Conservation (phyloP, 495 filamentous ascomycete genomes). For the Staphylotrichum tortipilum region DNA sequence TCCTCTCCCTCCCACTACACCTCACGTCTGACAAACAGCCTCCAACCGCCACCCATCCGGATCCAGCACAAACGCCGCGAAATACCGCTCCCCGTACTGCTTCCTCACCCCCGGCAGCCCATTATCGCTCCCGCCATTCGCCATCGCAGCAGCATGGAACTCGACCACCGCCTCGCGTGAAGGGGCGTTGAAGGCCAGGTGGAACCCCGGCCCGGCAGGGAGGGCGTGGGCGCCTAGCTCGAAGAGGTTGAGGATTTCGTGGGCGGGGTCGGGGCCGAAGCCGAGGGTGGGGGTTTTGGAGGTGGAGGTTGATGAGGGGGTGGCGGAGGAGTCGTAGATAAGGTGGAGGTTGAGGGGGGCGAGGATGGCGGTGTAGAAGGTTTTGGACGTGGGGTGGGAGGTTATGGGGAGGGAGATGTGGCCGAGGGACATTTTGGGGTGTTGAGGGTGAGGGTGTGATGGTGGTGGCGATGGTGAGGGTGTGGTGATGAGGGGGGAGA, state of each 20-base stretch:
- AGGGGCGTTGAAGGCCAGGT: conserved; percentile 31
- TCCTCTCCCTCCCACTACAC: too few species aligned
- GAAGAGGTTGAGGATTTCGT: conserved; percentile 30
- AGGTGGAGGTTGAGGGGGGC: conserved; percentile 23
- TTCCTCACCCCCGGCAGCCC: conserved; percentile 31
- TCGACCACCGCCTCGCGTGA: conserved; percentile 25
- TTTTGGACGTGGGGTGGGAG: conserved; percentile 20
- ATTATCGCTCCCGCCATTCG: conserved; percentile 26
- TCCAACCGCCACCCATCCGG: conserved; percentile 34
- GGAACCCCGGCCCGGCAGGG: conserved; percentile 23
- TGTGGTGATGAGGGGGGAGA: too few species aligned
- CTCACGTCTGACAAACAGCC: too few species aligned
- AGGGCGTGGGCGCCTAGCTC: conserved; percentile 15
- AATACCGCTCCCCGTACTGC: conserved; percentile 31
- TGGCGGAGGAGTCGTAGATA: conserved; percentile 26
- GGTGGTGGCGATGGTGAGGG: too few species aligned
- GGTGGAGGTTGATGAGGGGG: conserved; percentile 6
- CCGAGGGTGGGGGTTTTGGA: conserved; percentile 22
- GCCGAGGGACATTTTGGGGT: too few species aligned
- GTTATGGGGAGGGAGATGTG: conserved; percentile 30
- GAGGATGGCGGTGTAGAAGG: conserved; percentile 27
- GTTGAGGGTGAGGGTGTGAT: too few species aligned
- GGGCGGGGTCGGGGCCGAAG: conserved; percentile 19
- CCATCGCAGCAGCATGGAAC: conserved; percentile 30
- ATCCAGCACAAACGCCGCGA: conserved; percentile 36